Evolutionary conservation across 2,329 filamentous ascomycete genomes (phyloP).

Genomic region (Ceratocystiopsis minuta): DNA sequence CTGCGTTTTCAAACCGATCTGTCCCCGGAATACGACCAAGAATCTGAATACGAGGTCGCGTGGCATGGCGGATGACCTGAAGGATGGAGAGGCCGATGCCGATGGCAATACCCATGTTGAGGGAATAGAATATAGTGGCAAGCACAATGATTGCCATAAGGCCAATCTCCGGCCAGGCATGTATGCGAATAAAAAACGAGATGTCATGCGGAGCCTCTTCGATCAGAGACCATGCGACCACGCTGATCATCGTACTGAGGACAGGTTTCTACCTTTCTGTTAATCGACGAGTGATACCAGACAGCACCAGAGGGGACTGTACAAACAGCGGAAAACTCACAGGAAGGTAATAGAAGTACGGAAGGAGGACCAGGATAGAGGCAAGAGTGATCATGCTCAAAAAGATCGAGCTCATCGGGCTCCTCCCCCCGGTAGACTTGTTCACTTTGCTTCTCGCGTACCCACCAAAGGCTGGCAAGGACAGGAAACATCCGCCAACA

Average conservation of each 20-base stretch:
- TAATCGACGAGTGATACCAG: not conserved
- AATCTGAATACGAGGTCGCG: conserved; percentile 88
- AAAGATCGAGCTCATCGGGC: conserved; percentile 83
- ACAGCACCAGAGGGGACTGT: not conserved
- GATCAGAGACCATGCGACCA: conserved; percentile 84
- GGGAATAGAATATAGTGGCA: conserved; percentile 85
- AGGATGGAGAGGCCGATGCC: conserved; percentile 83
- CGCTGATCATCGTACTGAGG: conserved; percentile 81
- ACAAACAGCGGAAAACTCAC: conserved; percentile 31
- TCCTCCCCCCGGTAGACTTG: conserved; percentile 75
- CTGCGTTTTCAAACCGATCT: conserved; percentile 72
- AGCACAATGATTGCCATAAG: conserved; percentile 85
- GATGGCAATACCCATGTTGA: conserved; percentile 82
- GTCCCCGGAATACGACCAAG: conserved; percentile 76
- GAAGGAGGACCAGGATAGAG: conserved; percentile 64
- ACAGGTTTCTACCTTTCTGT: conserved; percentile 56
- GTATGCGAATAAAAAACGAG: conserved; percentile 69
- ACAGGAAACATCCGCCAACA: conserved; percentile 81
- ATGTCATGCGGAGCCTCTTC: conserved; percentile 93
- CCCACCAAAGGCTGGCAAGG: conserved; percentile 82
- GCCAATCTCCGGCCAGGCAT: conserved; percentile 67
- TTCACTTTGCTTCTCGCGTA: conserved; percentile 96
- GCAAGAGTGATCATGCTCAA: conserved; percentile 67
- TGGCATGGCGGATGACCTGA: conserved; percentile 77
- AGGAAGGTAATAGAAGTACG: conserved; percentile 91